Evolutionary conservation across 148 eudicot species (phyloP), one percentile per base, ranked within the genome.

Genomic region (Euryodendron excelsum): DNA sequence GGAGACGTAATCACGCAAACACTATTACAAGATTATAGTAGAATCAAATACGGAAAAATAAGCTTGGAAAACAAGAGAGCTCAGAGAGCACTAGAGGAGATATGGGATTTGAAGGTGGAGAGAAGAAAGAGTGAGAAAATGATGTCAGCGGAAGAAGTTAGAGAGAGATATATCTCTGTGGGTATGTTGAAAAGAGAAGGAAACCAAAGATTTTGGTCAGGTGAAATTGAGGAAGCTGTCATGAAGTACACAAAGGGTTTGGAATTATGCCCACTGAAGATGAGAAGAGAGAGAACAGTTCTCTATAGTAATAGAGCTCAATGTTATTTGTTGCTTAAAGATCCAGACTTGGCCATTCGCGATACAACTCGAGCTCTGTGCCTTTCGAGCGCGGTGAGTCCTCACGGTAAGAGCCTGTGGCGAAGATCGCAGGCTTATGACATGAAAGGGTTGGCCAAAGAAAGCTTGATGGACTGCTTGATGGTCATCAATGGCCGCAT

Each of bases 341-440:
- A 88, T 21, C 65, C 82, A 0, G 87, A 91, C 78, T 66, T 47
- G 34, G 89, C 91, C 44, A 87, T 93, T 63, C 85, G 94, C 73
- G 96, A 93, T 73, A 69, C 94, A 75, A 93, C 94, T 9, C 76
- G 81, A 74, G 98, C 98, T 60, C 85, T 91, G 55, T 86, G 87
- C 45, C 78, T 93, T 56, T 84, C 89, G 13, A 73, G 62, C 50
- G 87, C 86, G 31, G 73, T 79, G 20, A 86, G 86, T 13, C 84
- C 88, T 73, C 96, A 93, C 78, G 41, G 84, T 56, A 93, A 87
- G 77, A 91, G 98, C 78, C 86, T 91, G 4, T 93, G 98, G 98
- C 89, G 92, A 47, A 87, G 98, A 77, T 89, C 96, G 72, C 96
- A 91, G 81, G 98, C 98, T 62, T 93, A 91, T 83, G 96, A 93